Base-by-base conservation (phyloP, 768 basidiomycete species). In the Harrya chromipes region DNA sequence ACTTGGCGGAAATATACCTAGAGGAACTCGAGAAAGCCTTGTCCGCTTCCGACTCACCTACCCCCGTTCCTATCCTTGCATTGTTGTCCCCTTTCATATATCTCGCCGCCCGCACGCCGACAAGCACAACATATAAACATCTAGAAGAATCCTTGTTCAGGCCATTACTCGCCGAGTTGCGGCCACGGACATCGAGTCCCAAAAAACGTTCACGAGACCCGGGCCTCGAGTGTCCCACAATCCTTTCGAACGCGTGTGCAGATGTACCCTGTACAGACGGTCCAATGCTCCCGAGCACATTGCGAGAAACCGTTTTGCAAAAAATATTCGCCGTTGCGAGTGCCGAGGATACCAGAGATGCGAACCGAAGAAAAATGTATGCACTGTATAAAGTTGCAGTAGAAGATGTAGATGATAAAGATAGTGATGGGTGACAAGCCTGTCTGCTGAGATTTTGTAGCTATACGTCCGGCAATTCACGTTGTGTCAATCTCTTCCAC, bases 1-100 rank as follows among this genome's bases (percentile, higher is more conserved):
- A 99, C 66, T 68, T 98, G 17, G 78, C 85, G 13, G 95, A 99
- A 64, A 82, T 97, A 40, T 97, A 90, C 65, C 65, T 94, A 13
- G 86, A 90, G 56, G 95, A 98, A 64, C 78, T 99, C 31, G 82
- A 97, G 62, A 92, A 82, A 61, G 81, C 72, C 4, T 60, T 82
- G 7, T 63, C 63, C 27, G 47, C 46, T 27, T 62, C 57, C 35
- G 55, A 65, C 1, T 47, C 68, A 16, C 57, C 67, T 14, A 46
- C 61, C 1, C 73, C 78, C 14, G 75, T 72, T 1, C 83, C 85
- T 16, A 69, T 84, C 14, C 68, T 79, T 14, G 68, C 71, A 4
- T 71, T 91, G 21, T 67, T 90, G 23, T 53, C 64, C 5, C 95
- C 94, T 6, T 92, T 93, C 72, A 72, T 89, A 60, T 60, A 59